Conservation (phyloP, 176 grass and related monocot genomes). For the Carex cristatella region DNA sequence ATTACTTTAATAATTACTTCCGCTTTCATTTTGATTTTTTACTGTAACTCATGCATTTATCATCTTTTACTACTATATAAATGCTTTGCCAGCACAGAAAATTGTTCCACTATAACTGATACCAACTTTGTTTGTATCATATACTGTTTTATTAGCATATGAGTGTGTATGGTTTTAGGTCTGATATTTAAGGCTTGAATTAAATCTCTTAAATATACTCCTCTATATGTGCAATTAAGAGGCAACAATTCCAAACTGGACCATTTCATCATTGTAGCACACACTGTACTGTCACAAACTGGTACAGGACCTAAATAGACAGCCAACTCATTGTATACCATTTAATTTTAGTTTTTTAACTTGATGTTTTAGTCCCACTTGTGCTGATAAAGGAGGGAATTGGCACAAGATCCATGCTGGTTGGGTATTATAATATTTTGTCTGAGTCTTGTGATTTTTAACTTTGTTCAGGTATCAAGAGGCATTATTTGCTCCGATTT, state of each 20-base stretch:
- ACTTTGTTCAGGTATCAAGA: slow-evolving; percentile 13
- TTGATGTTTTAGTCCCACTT: not conserved
- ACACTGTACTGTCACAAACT: not conserved
- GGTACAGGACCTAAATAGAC: not conserved
- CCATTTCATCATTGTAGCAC: not conserved
- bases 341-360: not conserved
- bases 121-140: not conserved
- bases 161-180: not conserved
- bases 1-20: not conserved
- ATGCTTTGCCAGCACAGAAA: not conserved
- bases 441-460: slow-evolving; percentile 6
- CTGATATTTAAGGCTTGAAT: not conserved
- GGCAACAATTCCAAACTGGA: not conserved
- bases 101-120: not conserved
- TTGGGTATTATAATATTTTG: not conserved
- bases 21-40: not conserved
- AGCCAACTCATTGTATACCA: not conserved
- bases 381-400: not conserved
- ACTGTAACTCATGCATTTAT: not conserved
- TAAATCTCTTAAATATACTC: not conserved
- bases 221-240: not conserved
- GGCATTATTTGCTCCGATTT: not conserved
- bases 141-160: not conserved
- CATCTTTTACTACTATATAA: not conserved
- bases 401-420: not conserved